Evolutionary conservation across 1,284 basidiomycete genomes (phyloP).

Genomic region (Tilletia horrida): DNA sequence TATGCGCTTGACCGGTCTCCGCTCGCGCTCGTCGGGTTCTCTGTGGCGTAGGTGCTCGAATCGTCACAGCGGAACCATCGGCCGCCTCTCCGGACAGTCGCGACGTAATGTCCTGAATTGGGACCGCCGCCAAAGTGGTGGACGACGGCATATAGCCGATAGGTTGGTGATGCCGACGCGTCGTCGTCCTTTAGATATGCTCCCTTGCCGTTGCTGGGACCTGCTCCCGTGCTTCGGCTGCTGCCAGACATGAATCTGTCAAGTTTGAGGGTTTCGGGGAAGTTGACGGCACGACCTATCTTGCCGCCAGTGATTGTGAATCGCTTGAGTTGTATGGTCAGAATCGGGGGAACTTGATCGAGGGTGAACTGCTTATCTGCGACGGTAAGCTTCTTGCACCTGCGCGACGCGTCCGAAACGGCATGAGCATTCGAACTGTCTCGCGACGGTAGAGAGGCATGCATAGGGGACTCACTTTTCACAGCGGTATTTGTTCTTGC

Average conservation of each 20-base stretch:
- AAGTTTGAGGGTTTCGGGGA: conserved; percentile 74
- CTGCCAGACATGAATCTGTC: conserved; percentile 77
- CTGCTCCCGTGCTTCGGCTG: conserved; percentile 54
- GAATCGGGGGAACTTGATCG: conserved; percentile 79
- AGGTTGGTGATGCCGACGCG: conserved; percentile 63
- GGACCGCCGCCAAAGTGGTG: conserved; percentile 88
- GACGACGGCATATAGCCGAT: conserved; percentile 85
- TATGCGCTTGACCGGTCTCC: conserved; percentile 77
- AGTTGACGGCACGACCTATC: conserved; percentile 70
- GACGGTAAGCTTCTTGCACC: conserved; percentile 81
- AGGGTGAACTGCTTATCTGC: conserved; percentile 86
- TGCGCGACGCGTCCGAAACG: conserved; percentile 54
- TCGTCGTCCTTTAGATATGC: neutral
- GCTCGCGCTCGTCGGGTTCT: conserved; percentile 48
- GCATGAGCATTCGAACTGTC: neutral
- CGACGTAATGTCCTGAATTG: conserved; percentile 93
- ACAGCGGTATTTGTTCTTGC: conserved; percentile 95
- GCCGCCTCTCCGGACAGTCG: conserved; percentile 62
- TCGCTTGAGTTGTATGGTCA: conserved; percentile 94
- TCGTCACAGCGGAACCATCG: conserved; percentile 94
- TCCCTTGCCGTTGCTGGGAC: neutral
- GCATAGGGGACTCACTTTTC: conserved; percentile 71
- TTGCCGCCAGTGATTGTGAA: conserved; percentile 76
- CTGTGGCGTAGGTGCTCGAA: conserved; percentile 63
- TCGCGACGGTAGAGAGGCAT: neutral